Evolutionary conservation across 2,329 filamentous ascomycete species (phyloP).

Genomic region (Acephala macrosclerotiorum): DNA sequence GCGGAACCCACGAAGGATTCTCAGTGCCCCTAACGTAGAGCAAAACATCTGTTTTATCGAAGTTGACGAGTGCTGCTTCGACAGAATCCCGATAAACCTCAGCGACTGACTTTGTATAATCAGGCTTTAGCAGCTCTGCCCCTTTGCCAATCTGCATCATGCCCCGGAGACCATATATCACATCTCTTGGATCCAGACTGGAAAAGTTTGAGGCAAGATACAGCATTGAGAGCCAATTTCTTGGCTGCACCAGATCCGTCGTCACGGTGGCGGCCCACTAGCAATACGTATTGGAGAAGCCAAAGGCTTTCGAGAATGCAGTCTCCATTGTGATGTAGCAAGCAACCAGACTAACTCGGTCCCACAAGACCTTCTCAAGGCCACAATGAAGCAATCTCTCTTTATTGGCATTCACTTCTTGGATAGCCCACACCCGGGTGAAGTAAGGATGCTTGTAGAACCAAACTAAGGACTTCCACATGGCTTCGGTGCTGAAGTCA

Average conservation of each 20-base stretch:
- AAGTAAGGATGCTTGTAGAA: constrained; percentile 38
- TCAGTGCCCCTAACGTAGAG: constrained; percentile 36
- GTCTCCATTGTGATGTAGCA: constrained; percentile 40
- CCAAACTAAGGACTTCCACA: constrained; percentile 37
- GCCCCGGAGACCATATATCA: constrained; percentile 30
- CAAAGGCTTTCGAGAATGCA: constrained; percentile 37
- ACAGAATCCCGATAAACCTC: constrained; percentile 33
- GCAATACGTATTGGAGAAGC: constrained; percentile 38
- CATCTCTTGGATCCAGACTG: constrained; percentile 27
- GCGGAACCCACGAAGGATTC: constrained; percentile 37
- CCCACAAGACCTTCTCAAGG: constrained; percentile 36
- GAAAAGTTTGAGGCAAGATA: constrained; percentile 38
- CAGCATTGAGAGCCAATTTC: constrained; percentile 41
- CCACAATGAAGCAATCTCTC: constrained; percentile 35
- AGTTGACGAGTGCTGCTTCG: constrained; percentile 40
- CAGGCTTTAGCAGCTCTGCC: constrained; percentile 20
- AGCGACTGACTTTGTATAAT: constrained; percentile 28
- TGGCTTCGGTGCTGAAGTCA: constrained; percentile 34
- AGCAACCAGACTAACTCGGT: constrained; percentile 38
- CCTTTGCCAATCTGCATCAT: constrained; percentile 28
- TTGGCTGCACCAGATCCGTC: constrained; percentile 36
- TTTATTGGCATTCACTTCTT: constrained; percentile 38
- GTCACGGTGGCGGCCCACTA: constrained; percentile 40
- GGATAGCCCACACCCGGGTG: constrained; percentile 37
- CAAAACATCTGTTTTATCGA: constrained; percentile 37